Base-by-base conservation (phyloP, 2,329 filamentous ascomycete species). In the Aspergillus jensenii region DNA sequence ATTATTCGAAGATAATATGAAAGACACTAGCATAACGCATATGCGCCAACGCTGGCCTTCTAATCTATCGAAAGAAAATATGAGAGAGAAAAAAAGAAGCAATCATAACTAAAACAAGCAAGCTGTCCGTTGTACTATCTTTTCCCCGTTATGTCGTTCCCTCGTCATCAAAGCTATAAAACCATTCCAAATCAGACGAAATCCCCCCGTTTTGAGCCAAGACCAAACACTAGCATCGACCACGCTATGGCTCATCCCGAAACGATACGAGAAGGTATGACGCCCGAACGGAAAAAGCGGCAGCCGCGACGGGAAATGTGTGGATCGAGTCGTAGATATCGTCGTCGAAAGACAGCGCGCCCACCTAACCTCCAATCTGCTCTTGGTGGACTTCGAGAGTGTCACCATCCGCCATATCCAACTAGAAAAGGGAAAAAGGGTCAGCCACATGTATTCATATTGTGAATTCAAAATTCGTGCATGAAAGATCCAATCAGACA, bases 381-480 rank as follows among this genome's bases (percentile, higher is more conserved):
- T 99, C 95, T 76, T 98, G 95, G 75, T 98, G 93, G 25, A 99
- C 95, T 73, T 99, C 95, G 25, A 99, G 87, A 1, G 91, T 96
- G 71, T 99, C 95, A 37, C 95, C 93, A 67, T 99, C 95, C 65
- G 87, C 82, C 95, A 99, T 99, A 62, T 98, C 95, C 55, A 98
- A 88, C 95, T 98, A 68, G 52, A 59, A 35, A 25, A 11, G 44
- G 12, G 3, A 2, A 12, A 12, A 37, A 39, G 27, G n/a, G 55
- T 54, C 12, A 60, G 48, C 11, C 12, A 5, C n/a, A 25, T 21
- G 5, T n/a, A 17, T 15, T 35, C 21, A 37, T 3, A 19, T 5
- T 3, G 6, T 6, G 5, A 23, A 6, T 23, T 12, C 25, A 23
- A 14, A 12, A 15, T 44, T 12, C 17, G 12, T 43, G 11, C 12